Base-by-base conservation (phyloP, 805 yeast species). In the Sungouiozyma intestinalis region DNA sequence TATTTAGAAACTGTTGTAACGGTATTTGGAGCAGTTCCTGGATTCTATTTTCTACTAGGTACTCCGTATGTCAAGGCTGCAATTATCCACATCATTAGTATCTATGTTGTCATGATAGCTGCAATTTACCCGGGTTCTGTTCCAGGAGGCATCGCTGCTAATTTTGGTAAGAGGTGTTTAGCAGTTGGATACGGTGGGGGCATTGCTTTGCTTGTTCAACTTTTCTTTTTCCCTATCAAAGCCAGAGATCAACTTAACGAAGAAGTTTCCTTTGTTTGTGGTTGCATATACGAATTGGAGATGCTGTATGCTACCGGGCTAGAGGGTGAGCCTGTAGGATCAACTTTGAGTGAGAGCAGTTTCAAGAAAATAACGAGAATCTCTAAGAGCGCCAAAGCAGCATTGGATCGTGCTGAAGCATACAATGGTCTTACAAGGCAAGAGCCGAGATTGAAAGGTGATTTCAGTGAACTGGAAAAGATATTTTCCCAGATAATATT, bases 11-110 rank as follows among this genome's bases (percentile, higher is more conserved):
- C 65, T 2, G 63, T 72, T 4, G 57, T 71, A 6, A 60, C 72
- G 3, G 58, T 59, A 0, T 51, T 72, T 44, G 73, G 74, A 9
- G 66, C 73, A 1, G 52, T 64, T 6, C 71, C 74, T 1, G 75
- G 74, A 0, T 71, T 62, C 47, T 73, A 72, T 49, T 66, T 46
- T 44, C 53, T 70, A 40, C 38, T 72, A 31, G 72, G 68, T 0
- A 63, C 75, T 1, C 73, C 74, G 2, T 72, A 70, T 43, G 66
- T 70, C 15, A 73, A 72, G 45, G 76, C 76, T 4, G 76, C 74
- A 0, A 66, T 73, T 45, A 69, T 73, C 36, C 68, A 70, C 14
- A 59, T 71, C 6, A 71, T 73, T 38, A 68, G 73, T 31, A 63
- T 68, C 15, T 70, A 69, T 41, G 60, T 72, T 39, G 77, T 73